These are phyloP conservation scores for Penicillium longicatenatum DNA, from an alignment of 495 filamentous ascomycete species.

Conservation along the genomic window DNA sequence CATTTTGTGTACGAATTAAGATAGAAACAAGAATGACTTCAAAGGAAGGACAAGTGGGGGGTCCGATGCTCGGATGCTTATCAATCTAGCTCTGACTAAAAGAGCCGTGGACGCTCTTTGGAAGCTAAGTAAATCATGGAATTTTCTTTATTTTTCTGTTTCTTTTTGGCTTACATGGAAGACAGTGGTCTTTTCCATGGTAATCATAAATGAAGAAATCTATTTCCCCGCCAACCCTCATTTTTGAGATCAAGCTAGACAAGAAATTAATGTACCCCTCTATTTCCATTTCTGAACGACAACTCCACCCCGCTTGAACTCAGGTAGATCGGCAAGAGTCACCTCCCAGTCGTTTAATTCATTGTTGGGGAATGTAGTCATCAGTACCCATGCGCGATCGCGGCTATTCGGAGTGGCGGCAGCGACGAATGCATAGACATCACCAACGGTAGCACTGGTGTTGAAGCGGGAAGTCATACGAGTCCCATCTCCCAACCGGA, in stretches of 20 bases:
- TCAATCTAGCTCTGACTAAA: slow-evolving; percentile 40
- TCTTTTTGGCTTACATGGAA: neutral
- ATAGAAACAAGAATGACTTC: slow-evolving; percentile 12
- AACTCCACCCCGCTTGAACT: slow-evolving; percentile 82
- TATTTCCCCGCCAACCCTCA: neutral
- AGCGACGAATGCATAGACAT: slow-evolving; percentile 84
- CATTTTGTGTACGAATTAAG: slow-evolving; percentile 31
- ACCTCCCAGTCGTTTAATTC: slow-evolving; percentile 75
- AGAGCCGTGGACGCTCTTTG: slow-evolving; percentile 2
- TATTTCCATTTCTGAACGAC: slow-evolving; percentile 88
- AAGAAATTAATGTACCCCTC: slow-evolving; percentile 2
- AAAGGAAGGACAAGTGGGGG: slow-evolving; percentile 18
- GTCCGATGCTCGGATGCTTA: slow-evolving; percentile 45
- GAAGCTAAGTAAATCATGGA: neutral
- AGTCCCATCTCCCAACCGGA: slow-evolving; percentile 89
- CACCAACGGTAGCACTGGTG: slow-evolving; percentile 83
- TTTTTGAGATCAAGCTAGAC: neutral
- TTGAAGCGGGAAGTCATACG: slow-evolving; percentile 88
- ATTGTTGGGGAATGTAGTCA: slow-evolving; percentile 96
- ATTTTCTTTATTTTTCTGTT: neutral
- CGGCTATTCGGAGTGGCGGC: slow-evolving; percentile 62
- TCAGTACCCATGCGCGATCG: slow-evolving; percentile 72
- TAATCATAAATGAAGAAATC: neutral
- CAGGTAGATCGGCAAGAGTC: slow-evolving; percentile 73
- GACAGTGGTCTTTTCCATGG: neutral